Conservation (phyloP, 805 yeast genomes). For the Torulaspora delbrueckii region DNA sequence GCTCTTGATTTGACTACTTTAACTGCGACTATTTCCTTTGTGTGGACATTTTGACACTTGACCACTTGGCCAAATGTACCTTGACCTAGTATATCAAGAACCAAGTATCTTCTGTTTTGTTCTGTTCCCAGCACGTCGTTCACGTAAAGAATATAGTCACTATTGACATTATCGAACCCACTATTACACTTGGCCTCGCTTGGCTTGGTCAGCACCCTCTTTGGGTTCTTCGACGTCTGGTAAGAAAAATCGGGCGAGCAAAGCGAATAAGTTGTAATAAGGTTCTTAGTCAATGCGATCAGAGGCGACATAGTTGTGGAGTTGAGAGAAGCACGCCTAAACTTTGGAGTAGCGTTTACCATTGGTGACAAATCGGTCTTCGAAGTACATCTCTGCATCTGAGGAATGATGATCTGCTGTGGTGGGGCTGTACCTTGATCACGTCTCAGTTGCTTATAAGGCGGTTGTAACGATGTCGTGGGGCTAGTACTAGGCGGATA, state of each 20-base stretch:
- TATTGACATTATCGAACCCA: constrained; percentile 82
- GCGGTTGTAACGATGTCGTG: constrained; percentile 30
- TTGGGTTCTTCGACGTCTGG: constrained; percentile 79
- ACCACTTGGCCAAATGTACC: constrained; percentile 99
- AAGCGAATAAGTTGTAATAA: constrained; percentile 74
- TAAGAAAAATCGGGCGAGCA: constrained; percentile 85
- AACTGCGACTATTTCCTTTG: constrained; percentile 87
- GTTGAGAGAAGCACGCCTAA: constrained; percentile 62
- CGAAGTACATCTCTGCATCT: constrained; percentile 39
- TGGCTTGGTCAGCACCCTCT: constrained; percentile 89
- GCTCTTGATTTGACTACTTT: constrained; percentile 91
- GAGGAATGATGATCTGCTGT: constrained; percentile 44
- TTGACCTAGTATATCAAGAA: constrained; percentile 85
- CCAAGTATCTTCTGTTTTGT: constrained; percentile 73
- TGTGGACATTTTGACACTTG: constrained; percentile 67
- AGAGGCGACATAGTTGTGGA: constrained; percentile 71
- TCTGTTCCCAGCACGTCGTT: constrained; percentile 82
- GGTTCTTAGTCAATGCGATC: constrained; percentile 67
- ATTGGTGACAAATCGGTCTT: constrained; percentile 57
- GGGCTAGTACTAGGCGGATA: constrained; percentile 24
- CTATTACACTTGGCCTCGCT: constrained; percentile 74
- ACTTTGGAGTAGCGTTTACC: constrained; percentile 58
- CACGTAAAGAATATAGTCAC: constrained; percentile 88
- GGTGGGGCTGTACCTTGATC: constrained; percentile 19
- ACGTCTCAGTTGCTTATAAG: constrained; percentile 32